Evolutionary conservation across 768 basidiomycete genomes (phyloP), one percentile per base, ranked within the genome.

Genomic region (Rickenella mellea): DNA sequence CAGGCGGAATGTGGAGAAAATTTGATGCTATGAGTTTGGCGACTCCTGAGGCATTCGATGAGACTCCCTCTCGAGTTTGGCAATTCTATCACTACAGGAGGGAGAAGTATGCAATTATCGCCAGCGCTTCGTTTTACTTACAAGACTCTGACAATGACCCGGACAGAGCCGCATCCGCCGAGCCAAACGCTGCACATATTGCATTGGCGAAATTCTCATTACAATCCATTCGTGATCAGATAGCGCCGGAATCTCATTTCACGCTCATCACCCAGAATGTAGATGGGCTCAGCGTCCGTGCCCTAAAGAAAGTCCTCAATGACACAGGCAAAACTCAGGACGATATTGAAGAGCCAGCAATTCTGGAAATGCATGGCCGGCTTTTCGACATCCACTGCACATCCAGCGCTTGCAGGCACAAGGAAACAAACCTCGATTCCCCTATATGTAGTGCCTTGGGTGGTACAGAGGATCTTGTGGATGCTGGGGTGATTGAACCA

Each of bases 281-380:
- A n/a, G 78, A 83, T 48, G 69, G 74, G 3, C 62, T 78, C 17
- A 69, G 68, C 46, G 44, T 52, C 4, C 54, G 59, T 42, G 66
- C 75, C 1, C 53, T 71, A 38, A 52, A 62, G 20, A 48, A 57
- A 26, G 39, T 52, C n/a, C 25, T 21, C 10, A 22, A 3, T 3
- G 19, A 17, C 3, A 22, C 33, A 6, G 19, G 22, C 11, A 29
- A 46, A 48, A 15, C 50, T 32, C 39, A 50, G 19, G 32, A 41
- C 27, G 40, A 50, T 10, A 27, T 47, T 3, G 46, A 46, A 12
- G 46, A 48, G 20, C 46, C 33, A 27, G 46, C 49, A 24, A 44
- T 52, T 10, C 42, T 76, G 22, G 78, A 83, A 51, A 82, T 80
- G 75, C 81, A 82, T 49, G 79, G 78, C 1, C 54, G 69, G 20